These are phyloP conservation scores for Trametes elegans DNA, from an alignment of 768 basidiomycete species.

Conservation along the genomic window DNA sequence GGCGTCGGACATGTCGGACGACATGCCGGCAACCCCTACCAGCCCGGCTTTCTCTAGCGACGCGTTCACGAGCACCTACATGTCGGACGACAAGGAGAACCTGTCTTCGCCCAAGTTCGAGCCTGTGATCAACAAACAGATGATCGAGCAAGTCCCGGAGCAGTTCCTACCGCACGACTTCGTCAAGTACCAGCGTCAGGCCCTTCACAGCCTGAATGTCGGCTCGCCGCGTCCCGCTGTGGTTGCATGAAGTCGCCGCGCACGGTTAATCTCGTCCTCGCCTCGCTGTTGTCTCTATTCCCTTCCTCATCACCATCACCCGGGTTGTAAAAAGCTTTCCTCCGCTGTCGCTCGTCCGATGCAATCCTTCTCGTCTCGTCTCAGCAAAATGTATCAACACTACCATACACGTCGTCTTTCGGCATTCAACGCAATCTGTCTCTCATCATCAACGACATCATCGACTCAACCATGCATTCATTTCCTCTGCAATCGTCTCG, in stretches of 20 bases:
- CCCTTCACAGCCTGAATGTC: conserved; percentile 75
- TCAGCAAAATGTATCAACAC: conserved; percentile 76
- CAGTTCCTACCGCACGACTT: conserved; percentile 82
- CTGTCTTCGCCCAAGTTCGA: conserved; percentile 61
- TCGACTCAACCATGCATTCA: conserved; percentile 35
- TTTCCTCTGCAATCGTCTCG: conserved; percentile 57
- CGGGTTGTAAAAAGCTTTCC: conserved; percentile 48
- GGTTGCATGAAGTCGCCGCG: conserved; percentile 47
- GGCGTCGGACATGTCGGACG: conserved; percentile 74
- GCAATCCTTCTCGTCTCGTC: conserved; percentile 35
- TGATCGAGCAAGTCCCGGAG: conserved; percentile 65
- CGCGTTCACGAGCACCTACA: conserved; percentile 57
- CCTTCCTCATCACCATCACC: conserved; percentile 25
- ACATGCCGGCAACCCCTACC: conserved; percentile 80
- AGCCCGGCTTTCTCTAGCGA: conserved; percentile 58
- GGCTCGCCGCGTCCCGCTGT: conserved; percentile 57
- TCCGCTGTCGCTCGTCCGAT: conserved; percentile 21
- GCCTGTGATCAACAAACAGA: conserved; percentile 69
- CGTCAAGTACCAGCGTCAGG: conserved; percentile 73
- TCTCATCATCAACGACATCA: conserved; percentile 32
- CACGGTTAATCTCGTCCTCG: no score
- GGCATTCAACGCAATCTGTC: conserved; percentile 48
- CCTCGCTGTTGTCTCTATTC: conserved; percentile 10
- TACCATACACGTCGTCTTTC: conserved; percentile 57
- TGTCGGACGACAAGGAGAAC: conserved; percentile 83